These are phyloP conservation scores for Trametes elegans DNA, from an alignment of 768 basidiomycete genomes.

Conservation along the genomic window DNA sequence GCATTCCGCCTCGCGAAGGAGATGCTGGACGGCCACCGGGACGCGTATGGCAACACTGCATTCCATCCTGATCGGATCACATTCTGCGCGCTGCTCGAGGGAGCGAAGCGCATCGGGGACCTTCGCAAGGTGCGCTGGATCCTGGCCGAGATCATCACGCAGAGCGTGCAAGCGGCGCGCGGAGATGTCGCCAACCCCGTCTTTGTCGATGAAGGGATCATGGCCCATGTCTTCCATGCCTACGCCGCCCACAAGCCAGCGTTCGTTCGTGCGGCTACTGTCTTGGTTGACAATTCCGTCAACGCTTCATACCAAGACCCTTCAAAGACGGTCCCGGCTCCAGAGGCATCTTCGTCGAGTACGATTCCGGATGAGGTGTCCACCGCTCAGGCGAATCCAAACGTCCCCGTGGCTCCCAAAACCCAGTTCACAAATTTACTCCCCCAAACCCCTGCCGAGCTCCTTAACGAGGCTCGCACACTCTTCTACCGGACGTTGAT, in stretches of 20 bases:
- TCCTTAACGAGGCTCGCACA: slow-evolving; percentile 63
- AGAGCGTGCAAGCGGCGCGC: slow-evolving; percentile 26
- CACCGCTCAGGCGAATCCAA: not conserved
- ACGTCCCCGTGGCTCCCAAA: not conserved
- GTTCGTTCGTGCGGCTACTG: slow-evolving; percentile 52
- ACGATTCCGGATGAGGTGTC: not conserved
- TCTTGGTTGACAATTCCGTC: slow-evolving; percentile 33
- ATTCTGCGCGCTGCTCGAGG: slow-evolving; percentile 85
- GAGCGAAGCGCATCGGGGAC: slow-evolving; percentile 85
- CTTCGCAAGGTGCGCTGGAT: slow-evolving; percentile 85
- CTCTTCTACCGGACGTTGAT: slow-evolving; percentile 62
- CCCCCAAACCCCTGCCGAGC: slow-evolving; percentile 71
- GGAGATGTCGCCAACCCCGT: slow-evolving; percentile 31
- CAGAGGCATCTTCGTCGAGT: not conserved
- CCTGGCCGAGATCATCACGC: slow-evolving; percentile 74
- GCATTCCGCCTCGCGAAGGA: slow-evolving; percentile 81
- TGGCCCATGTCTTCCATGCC: slow-evolving; percentile 84
- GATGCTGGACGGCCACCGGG: slow-evolving; percentile 80
- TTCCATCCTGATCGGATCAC: slow-evolving; percentile 64
- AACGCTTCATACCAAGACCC: not conserved
- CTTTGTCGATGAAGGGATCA: slow-evolving; percentile 58
- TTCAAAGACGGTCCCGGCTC: not conserved
- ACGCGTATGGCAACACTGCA: slow-evolving; percentile 54
- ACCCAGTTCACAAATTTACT: slow-evolving; percentile 38
- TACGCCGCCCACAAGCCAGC: slow-evolving; percentile 81